Conservation (phyloP, 2,329 filamentous ascomycete species). For the Fonsecaea erecta region DNA sequence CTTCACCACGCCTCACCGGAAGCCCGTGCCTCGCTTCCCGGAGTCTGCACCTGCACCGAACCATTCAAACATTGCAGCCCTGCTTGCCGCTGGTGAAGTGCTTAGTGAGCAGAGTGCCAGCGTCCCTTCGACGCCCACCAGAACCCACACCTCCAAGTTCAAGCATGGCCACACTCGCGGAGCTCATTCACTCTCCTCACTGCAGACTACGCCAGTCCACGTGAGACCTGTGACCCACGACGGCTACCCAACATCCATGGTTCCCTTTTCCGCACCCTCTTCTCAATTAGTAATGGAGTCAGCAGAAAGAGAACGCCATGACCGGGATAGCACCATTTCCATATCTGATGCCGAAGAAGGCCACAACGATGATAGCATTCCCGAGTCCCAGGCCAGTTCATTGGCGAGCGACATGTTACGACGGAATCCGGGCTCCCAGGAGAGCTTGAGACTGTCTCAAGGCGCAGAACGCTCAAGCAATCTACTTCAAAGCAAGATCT, state of each 20-base stretch:
- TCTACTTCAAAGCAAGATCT: slow-evolving; percentile 65
- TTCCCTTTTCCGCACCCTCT: slow-evolving; percentile 38
- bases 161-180: slow-evolving; percentile 71
- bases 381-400: slow-evolving; percentile 77
- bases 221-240: slow-evolving; percentile 57
- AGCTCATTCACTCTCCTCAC: slow-evolving; percentile 80
- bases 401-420: slow-evolving; percentile 76
- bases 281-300: slow-evolving; percentile 40
- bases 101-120: slow-evolving; percentile 77
- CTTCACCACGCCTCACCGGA: slow-evolving; percentile 52
- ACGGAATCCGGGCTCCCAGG: slow-evolving; percentile 54
- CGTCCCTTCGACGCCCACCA: slow-evolving; percentile 71
- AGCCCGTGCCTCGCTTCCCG: slow-evolving; percentile 47
- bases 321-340: slow-evolving; percentile 85
- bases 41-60: slow-evolving; percentile 44
- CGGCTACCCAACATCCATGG: slow-evolving; percentile 33
- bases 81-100: slow-evolving; percentile 75
- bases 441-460: slow-evolving; percentile 42
- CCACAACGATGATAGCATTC: slow-evolving; percentile 66
- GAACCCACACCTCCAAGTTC: slow-evolving; percentile 56
- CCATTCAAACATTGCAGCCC: slow-evolving; percentile 67
- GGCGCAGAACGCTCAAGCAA: slow-evolving; percentile 51
- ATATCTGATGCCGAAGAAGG: slow-evolving; percentile 62
- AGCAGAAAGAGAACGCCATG: slow-evolving; percentile 59
- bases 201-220: slow-evolving; percentile 75